Evolutionary conservation across 768 basidiomycete genomes (phyloP).

Genomic region (Tulasnella sp.): DNA sequence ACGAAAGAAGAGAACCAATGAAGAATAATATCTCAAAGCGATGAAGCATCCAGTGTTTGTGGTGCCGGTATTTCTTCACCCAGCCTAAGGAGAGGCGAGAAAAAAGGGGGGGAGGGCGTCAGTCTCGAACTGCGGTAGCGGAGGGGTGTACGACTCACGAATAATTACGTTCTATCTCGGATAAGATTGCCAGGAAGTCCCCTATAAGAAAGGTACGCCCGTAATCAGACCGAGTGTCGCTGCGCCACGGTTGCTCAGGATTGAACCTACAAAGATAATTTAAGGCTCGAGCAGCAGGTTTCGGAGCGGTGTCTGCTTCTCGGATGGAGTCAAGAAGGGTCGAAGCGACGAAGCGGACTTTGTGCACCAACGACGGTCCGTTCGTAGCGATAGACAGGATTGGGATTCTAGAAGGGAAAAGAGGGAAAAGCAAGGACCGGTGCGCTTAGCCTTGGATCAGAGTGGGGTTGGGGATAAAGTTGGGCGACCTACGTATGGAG

Average conservation of each 20-base stretch:
- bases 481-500: constrained; percentile 59
- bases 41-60: neutral
- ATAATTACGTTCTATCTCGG: constrained; percentile 89
- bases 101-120: no score
- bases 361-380: constrained; percentile 62
- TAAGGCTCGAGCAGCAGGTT: constrained; percentile 77
- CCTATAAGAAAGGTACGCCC: constrained; percentile 46
- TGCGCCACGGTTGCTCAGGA: neutral
- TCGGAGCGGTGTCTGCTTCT: constrained; percentile 74
- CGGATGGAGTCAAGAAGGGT: constrained; percentile 80
- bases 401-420: constrained; percentile 58
- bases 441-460: no score
- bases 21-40: neutral
- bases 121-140: neutral
- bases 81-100: neutral
- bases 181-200: constrained; percentile 88
- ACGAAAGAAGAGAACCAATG: neutral
- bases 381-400: constrained; percentile 90
- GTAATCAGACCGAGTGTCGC: neutral
- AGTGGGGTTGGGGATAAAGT: neutral
- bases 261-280: constrained; percentile 72
- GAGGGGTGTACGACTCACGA: constrained; percentile 36
- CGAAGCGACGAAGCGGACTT: constrained; percentile 90
- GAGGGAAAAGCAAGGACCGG: no score
- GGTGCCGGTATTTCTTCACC: constrained; percentile 1